phyloP scores from a whole-genome alignment of 352 stramenopile genomes.

The Hyaloperonospora arabidopsidis region DNA sequence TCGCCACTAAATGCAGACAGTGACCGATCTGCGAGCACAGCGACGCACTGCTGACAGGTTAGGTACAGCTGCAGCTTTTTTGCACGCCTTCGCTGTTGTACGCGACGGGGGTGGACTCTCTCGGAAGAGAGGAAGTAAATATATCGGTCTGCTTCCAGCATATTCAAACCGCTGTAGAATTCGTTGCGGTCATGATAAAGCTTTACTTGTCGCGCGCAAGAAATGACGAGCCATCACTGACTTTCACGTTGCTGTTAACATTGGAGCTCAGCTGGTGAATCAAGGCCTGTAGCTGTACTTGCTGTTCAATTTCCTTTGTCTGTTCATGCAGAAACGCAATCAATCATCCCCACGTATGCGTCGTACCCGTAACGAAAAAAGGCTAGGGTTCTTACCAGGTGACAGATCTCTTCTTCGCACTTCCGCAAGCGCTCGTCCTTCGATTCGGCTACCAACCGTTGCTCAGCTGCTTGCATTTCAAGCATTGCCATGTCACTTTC shows the following conservation, averaged over 20 bases:
- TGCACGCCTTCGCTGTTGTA: not conserved
- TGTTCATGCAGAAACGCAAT: conserved; percentile 14
- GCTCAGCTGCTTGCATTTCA: conserved; percentile 55
- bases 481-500: conserved; percentile 57
- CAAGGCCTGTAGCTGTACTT: conserved; percentile 72
- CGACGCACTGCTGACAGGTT: not conserved
- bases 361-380: not conserved
- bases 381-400: conserved; percentile 45
- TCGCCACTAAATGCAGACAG: conserved; percentile 32
- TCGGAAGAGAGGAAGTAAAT: conserved; percentile 26
- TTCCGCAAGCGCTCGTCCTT: conserved; percentile 61
- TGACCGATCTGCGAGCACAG: conserved; percentile 7
- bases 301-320: conserved; percentile 71
- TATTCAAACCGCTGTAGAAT: conserved; percentile 1
- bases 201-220: conserved; percentile 49
- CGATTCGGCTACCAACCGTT: conserved; percentile 41
- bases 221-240: conserved; percentile 41
- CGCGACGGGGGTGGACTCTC: not conserved
- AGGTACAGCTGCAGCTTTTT: not conserved
- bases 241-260: conserved; percentile 35
- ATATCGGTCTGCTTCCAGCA: conserved; percentile 21
- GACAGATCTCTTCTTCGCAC: conserved; percentile 58
- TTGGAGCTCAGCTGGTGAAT: conserved; percentile 80
- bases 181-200: conserved; percentile 3
- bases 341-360: too few relatives aligned